Evolutionary conservation across 768 basidiomycete genomes (phyloP).

Genomic region (Boletus rubescentipes): DNA sequence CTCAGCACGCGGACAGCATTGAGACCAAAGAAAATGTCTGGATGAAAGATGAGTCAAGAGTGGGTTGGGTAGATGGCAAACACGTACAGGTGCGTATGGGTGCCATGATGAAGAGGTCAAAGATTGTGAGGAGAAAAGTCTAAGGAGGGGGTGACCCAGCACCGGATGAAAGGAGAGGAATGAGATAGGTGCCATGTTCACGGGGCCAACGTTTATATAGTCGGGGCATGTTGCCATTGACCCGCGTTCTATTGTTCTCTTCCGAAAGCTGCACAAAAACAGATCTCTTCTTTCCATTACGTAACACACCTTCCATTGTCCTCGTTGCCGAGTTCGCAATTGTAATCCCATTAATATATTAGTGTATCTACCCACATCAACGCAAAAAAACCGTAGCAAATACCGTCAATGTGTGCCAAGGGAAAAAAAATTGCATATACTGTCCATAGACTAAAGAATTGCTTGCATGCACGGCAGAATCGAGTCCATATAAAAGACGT

Average conservation of each 20-base stretch:
- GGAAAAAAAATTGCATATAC: constrained; percentile 10
- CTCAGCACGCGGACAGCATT: constrained; percentile 78
- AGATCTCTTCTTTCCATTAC: constrained; percentile 2
- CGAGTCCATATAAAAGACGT: constrained; percentile 16
- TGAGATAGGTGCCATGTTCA: background rate
- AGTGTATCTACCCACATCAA: constrained; percentile 5
- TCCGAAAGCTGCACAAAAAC: constrained; percentile 1
- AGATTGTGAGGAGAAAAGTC: constrained; percentile 16
- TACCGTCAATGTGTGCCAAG: background rate
- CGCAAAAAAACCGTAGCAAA: background rate
- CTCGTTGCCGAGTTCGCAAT: constrained; percentile 10
- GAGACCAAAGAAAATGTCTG: constrained; percentile 71
- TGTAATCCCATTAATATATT: constrained; percentile 1
- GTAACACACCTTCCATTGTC: constrained; percentile 27
- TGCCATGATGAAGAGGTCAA: constrained; percentile 23
- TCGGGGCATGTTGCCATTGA: constrained; percentile 13
- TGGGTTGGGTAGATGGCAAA: background rate
- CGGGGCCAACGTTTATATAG: constrained; percentile 23
- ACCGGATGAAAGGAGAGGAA: constrained; percentile 22
- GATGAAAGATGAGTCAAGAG: background rate
- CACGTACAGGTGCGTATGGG: constrained; percentile 46
- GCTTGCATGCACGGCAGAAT: constrained; percentile 9
- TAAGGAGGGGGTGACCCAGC: constrained; percentile 30
- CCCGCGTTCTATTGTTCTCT: constrained; percentile 32
- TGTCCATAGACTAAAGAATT: constrained; percentile 19